Base-by-base conservation (phyloP, 2,329 filamentous ascomycete species). In the Xylaria sp. region DNA sequence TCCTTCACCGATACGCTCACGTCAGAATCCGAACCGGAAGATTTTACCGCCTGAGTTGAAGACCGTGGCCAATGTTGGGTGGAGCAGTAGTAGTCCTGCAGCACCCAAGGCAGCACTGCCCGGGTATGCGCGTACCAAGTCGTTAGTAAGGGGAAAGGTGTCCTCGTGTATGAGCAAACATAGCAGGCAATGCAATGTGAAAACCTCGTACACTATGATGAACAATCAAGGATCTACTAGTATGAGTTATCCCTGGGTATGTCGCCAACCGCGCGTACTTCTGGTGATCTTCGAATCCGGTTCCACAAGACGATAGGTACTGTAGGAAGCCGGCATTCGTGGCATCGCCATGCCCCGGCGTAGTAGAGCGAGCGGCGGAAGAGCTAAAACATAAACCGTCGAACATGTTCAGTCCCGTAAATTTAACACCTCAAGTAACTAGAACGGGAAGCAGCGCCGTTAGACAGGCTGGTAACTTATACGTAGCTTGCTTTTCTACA, bases 1-100 rank as follows among this genome's bases (percentile, higher is more conserved):
- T 48, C 28, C 37, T 18, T 67, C 68, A 65, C 65, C 68, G 68
- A 70, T 59, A 54, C 48, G 68, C 68, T 68, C 57, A 68, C 65
- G 68, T 70, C 54, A 70, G 68, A 70, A 63, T 65, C 54, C 51
- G 65, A 68, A 56, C 50, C 65, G 63, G 39, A 39, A 59, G 20
- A 25, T 31, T 55, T 55, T 10, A 20, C 31, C 10, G n/a, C 20
- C 52, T 37, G 20, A 46, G 23, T 57, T 51, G 39, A 60, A 13
- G 60, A 69, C 34, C 13, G 37, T 48, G 57, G 37, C 46, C 58
- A 52, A 57, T n/a, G 25, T 25, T 52, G 13, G 46, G 66, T 63
- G 63, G 58, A 66, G 56, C 12, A n/a, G 18, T 34, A 39, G 31
- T 41, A 39, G 31, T 41, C 46, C 61, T 50, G 57, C 41, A 28